Conservation (phyloP, 768 basidiomycete genomes). For the Nidula microcarpa region DNA sequence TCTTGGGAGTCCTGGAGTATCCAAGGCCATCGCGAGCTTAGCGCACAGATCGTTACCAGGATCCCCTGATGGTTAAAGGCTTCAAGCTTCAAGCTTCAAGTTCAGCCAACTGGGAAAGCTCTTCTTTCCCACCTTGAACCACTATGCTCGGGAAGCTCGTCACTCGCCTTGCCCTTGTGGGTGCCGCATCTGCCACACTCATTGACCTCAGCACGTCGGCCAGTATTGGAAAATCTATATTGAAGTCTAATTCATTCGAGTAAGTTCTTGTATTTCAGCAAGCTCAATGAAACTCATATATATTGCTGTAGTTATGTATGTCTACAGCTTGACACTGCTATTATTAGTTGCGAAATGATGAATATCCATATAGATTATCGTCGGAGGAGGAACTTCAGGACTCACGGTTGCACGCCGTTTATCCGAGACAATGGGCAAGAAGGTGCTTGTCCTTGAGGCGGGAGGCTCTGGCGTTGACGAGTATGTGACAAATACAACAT, state of each 20-base stretch:
- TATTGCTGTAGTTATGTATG: not conserved
- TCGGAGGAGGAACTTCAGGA: conserved; percentile 31
- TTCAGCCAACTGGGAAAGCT: too few species aligned
- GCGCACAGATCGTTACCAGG: too few species aligned
- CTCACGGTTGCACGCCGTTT: conserved; percentile 27
- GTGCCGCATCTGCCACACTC: conserved; percentile 11
- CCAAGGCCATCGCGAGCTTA: too few species aligned
- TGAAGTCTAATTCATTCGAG: conserved; percentile 15
- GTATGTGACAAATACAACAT: conserved; percentile 2
- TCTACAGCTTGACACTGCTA: conserved; percentile 7
- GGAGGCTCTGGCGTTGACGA: conserved; percentile 21
- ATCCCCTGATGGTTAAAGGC: too few species aligned
- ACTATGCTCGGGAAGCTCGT: conserved; percentile 7
- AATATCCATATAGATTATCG: conserved; percentile 13
- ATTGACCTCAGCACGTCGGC: conserved; percentile 13
- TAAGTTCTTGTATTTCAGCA: conserved; percentile 4
- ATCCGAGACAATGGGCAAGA: conserved; percentile 15
- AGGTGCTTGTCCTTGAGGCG: conserved; percentile 27
- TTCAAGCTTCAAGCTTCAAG: too few species aligned
- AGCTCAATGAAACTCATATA: not conserved
- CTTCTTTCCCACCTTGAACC: not conserved
- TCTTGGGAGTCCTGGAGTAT: too few species aligned
- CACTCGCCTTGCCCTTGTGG: conserved; percentile 5
- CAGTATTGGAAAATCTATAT: conserved; percentile 10
- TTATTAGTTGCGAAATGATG: not conserved